Evolutionary conservation across 2,329 filamentous ascomycete genomes (phyloP).

Genomic region (Pestalotiopsis sp.): DNA sequence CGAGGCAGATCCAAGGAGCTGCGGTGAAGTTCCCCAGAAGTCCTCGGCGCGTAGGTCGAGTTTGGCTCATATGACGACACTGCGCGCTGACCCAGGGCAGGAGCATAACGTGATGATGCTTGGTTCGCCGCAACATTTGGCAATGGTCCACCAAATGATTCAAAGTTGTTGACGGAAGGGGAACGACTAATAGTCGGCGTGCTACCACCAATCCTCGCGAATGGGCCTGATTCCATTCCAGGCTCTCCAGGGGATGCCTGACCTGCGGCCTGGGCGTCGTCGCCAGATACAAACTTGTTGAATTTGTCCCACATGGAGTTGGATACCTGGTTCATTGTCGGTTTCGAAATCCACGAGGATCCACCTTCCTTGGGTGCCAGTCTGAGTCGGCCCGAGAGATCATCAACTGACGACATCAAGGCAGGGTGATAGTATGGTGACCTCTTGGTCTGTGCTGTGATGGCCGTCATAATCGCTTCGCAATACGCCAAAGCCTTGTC

Average conservation of each 20-base stretch:
- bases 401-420: constrained; percentile 77
- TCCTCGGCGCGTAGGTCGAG: constrained; percentile 33
- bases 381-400: constrained; percentile 80
- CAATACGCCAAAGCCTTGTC: constrained; percentile 90
- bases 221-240: constrained; percentile 71
- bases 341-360: constrained; percentile 90
- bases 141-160: constrained; percentile 64
- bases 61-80: constrained; percentile 38
- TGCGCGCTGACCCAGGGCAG: constrained; percentile 33
- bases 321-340: constrained; percentile 94
- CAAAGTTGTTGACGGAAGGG: constrained; percentile 71
- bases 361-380: constrained; percentile 82
- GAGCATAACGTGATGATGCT: constrained; percentile 55
- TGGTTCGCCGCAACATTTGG: constrained; percentile 43
- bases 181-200: constrained; percentile 76
- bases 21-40: constrained; percentile 45
- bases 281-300: constrained; percentile 94
- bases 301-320: constrained; percentile 90
- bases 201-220: constrained; percentile 77
- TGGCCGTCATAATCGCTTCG: constrained; percentile 75
- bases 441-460: constrained; percentile 78
- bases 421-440: constrained; percentile 84
- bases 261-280: constrained; percentile 72
- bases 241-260: constrained; percentile 58
- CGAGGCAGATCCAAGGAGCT: constrained; percentile 44